phyloP scores from a whole-genome alignment of 371 early-diverging fungal species.

The Mucor circinelloides region DNA sequence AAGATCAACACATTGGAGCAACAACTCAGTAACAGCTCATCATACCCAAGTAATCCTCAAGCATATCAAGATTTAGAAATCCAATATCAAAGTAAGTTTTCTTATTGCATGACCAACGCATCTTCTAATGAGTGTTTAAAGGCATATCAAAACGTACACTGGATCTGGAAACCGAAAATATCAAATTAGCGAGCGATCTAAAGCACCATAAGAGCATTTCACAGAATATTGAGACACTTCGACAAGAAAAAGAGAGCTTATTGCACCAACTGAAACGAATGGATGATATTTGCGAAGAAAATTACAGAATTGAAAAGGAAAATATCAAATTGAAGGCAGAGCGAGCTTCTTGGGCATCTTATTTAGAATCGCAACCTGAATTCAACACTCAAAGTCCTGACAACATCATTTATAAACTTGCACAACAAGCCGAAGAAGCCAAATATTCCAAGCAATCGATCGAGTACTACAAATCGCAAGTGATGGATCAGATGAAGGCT shows the following conservation, averaged over 20 bases:
- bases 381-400: conserved; percentile 29
- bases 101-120: not conserved
- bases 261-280: conserved; percentile 28
- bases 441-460: conserved; percentile 21
- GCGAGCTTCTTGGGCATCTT: conserved; percentile 22
- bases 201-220: conserved; percentile 39
- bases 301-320: conserved; percentile 35
- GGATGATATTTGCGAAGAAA: conserved; percentile 31
- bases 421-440: conserved; percentile 20
- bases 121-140: not conserved
- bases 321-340: conserved; percentile 37
- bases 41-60: not conserved
- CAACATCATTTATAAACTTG: conserved; percentile 26
- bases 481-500: conserved; percentile 18
- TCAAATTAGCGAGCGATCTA: conserved; percentile 29
- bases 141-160: not conserved
- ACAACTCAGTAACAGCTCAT: not conserved
- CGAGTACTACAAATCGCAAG: conserved; percentile 12
- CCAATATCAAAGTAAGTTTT: not conserved
- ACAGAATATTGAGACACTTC: conserved; percentile 35
- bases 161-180: conserved; percentile 20
- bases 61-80: not conserved
- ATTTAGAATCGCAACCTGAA: conserved; percentile 27
- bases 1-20: not conserved
- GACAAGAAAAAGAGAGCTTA: conserved; percentile 32